Base-by-base conservation (phyloP, 345 rosid species). In the Rhodamnia argentea region DNA sequence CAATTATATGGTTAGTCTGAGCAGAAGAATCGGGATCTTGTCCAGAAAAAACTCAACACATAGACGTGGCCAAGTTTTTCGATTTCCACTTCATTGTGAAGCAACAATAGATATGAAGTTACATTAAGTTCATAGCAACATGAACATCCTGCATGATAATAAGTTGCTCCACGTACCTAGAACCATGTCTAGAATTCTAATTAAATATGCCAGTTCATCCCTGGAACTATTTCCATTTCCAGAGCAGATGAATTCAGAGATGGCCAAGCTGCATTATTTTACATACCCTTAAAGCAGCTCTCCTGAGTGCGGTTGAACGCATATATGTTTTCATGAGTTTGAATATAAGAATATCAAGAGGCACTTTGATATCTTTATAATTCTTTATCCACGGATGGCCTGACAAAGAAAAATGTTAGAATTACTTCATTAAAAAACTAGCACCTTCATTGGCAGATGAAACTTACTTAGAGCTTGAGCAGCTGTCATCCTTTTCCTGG, bases 351-450 rank as follows among this genome's bases (percentile, higher is more conserved):
- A 95, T 89, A 91, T 97, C 99, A 83, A 96, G 84, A 60, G 98
- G 96, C 75, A 94, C 87, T 88, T 92, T 96, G 1, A 90, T 91
- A 26, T 92, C 94, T 47, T 89, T 89, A 58, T 89, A 89, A 86
- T 89, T 90, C 86, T 89, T 94, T 55, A 97, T 91, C 99, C 99
- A 97, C 54, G 99, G 95, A 92, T 97, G 99, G 90, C 99, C 99
- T 97, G 91, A 76, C 84, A 86, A 23, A 78, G 87, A 83, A 76
- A 87, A 82, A 10, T 40, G 58, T 23, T 84, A 86, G 32, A 82
- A 89, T 40, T 84, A 53, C 85, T 60, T 86, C 84, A 37, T 44
- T 64, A 84, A 52, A 85, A 15, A 84, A 83, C 82, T 10, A 26
- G 40, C 53, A 47, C 13, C 20, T n/a, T 44, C 83, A 60, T 76